phyloP scores from a whole-genome alignment of 1,284 basidiomycete genomes.

The Ceratobasidium sp. region DNA sequence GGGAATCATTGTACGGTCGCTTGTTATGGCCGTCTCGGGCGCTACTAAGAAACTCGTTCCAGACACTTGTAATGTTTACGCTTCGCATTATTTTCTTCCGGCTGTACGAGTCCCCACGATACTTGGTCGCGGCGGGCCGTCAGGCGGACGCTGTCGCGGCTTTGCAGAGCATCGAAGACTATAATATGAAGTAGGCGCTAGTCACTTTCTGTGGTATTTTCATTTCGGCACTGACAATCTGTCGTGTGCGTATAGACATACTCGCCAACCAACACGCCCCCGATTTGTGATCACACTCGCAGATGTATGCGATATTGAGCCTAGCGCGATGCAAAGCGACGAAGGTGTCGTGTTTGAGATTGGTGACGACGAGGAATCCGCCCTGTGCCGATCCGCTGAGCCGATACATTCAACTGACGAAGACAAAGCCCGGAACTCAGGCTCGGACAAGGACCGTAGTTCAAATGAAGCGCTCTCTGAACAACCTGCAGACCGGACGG shows the following conservation, averaged over 20 bases:
- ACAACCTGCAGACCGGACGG: conserved; percentile 33
- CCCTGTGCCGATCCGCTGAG: not conserved
- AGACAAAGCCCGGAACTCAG: conserved; percentile 22
- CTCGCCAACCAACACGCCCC: conserved; percentile 43
- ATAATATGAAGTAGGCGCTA: conserved; percentile 64
- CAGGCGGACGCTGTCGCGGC: conserved; percentile 85
- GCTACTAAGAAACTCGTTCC: conserved; percentile 25
- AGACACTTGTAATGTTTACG: conserved; percentile 91
- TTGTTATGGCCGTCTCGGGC: conserved; percentile 10
- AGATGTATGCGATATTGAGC: conserved; percentile 40
- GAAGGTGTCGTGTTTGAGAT: conserved; percentile 16
- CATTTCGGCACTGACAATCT: not conserved
- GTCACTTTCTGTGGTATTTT: not conserved
- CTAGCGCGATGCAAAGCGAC: conserved; percentile 32
- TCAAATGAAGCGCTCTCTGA: conserved; percentile 20
- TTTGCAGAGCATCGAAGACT: conserved; percentile 84
- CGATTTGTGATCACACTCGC: conserved; percentile 29
- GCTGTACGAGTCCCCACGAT: conserved; percentile 93
- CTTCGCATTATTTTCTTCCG: conserved; percentile 90
- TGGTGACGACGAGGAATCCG: conserved; percentile 31
- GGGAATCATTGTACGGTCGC: conserved; percentile 72
- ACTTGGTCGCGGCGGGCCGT: conserved; percentile 86
- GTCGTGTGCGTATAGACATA: not conserved
- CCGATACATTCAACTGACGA: conserved; percentile 17
- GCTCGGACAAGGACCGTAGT: conserved; percentile 22